phyloP scores from a whole-genome alignment of 2,329 filamentous ascomycete species.

The Xylariaceae sp. region DNA sequence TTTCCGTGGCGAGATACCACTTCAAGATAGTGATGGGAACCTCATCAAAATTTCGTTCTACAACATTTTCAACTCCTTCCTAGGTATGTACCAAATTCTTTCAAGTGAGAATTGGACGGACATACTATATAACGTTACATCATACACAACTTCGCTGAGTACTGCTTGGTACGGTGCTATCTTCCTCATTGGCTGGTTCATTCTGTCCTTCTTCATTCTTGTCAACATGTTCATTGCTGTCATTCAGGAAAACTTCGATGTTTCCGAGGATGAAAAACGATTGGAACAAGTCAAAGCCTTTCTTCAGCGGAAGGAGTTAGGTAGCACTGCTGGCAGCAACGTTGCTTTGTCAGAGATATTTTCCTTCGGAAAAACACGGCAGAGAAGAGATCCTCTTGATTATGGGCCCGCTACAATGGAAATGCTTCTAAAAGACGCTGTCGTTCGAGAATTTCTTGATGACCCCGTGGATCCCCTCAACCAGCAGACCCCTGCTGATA shows the following conservation, averaged over 20 bases:
- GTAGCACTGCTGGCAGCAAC: conserved; percentile 70
- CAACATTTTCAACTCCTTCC: conserved; percentile 92
- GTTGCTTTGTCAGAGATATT: conserved; percentile 77
- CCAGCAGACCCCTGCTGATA: conserved; percentile 26
- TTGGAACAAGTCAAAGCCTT: conserved; percentile 96
- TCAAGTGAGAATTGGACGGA: conserved; percentile 96
- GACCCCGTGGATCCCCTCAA: conserved; percentile 60
- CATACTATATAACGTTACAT: conserved; percentile 82
- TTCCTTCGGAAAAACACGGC: conserved; percentile 63
- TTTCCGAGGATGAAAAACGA: conserved; percentile 97
- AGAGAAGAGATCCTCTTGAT: conserved; percentile 81
- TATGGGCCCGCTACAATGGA: conserved; percentile 92
- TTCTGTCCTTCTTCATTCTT: conserved; percentile 91
- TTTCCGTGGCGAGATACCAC: conserved; percentile 83
- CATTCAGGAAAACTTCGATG: conserved; percentile 99
- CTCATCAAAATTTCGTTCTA: conserved; percentile 77
- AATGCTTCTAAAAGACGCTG: conserved; percentile 94
- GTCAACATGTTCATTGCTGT: conserved; percentile 99
- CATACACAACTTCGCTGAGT: conserved; percentile 65
- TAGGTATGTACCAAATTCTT: conserved; percentile 96
- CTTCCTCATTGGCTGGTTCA: conserved; percentile 95
- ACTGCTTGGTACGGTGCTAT: conserved; percentile 93
- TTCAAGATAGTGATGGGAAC: conserved; percentile 64
- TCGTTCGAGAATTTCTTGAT: conserved; percentile 93
- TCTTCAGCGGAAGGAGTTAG: conserved; percentile 86